Base-by-base conservation (phyloP, 2,329 filamentous ascomycete species). In the Colletotrichum sp. region DNA sequence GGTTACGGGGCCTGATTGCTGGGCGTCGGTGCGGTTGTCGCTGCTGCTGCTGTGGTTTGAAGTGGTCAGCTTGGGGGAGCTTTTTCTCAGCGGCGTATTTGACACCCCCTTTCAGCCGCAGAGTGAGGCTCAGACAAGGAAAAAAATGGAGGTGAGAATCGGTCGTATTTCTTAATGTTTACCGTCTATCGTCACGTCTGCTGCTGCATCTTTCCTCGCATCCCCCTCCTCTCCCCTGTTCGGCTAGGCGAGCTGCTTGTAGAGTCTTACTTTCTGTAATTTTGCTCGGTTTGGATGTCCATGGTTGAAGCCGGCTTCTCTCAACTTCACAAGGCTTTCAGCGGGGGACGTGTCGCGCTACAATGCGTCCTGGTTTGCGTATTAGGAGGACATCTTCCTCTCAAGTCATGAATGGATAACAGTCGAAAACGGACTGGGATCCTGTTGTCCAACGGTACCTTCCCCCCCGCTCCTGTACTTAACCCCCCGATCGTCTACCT, bases 141-240 rank as follows among this genome's bases (percentile, higher is more conserved):
- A n/a, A 43, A 38, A 36, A 74, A 74, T 75, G 72, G 72, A 75
- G 68, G 72, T 75, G 28, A 72, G 72, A 61, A 36, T 72, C n/a
- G 24, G n/a, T 6, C 32, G 34, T 34, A 52, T 66, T 75, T 63
- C 61, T 34, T 60, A 48, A 16, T 60, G 72, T 71, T 24, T 21
- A 28, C 18, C 5, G 43, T n/a, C 36, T n/a, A 24, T 18, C 57
- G 26, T 24, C 60, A 26, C 8, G 24, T 10, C 43, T 52, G 24
- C 24, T 48, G 52, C 52, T 60, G 21, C 61, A 30, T 30, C n/a
- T 21, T 30, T 43, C n/a, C 21, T n/a, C 24, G 30, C 48, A 58
- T 58, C 26, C 55, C 9, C 13, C 7, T 30, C 24, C 15, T 34
- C n/a, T 16, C 43, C 30, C 30, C 30, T 26, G 43, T 52, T 52